phyloP scores from a whole-genome alignment of 1,139 yeast genomes.

The Tardiomyces blankii region DNA sequence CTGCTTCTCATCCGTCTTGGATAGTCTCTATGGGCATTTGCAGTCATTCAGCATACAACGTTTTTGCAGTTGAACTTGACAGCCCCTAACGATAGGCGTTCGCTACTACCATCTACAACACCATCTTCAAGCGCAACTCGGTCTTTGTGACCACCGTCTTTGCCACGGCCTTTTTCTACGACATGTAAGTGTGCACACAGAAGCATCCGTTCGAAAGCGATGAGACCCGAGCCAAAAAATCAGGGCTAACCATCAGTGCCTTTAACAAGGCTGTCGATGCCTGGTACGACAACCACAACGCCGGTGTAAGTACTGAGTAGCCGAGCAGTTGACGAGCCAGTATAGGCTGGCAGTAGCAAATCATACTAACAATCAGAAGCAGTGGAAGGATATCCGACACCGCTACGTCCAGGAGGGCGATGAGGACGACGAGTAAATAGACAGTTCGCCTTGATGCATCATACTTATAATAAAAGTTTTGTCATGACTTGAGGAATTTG shows the following conservation, averaged over 20 bases:
- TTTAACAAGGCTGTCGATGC: conserved; percentile 70
- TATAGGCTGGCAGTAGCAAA: conserved; percentile 1
- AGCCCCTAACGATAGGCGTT: conserved; percentile 24
- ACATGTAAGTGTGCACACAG: conserved; percentile 33
- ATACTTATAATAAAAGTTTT: background rate
- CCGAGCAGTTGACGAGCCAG: no score
- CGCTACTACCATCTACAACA: conserved; percentile 49
- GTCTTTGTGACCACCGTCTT: conserved; percentile 78
- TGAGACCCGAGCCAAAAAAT: background rate
- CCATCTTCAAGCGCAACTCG: conserved; percentile 87
- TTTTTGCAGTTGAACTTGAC: no score
- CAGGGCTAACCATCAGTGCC: conserved; percentile 23
- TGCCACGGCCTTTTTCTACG: conserved; percentile 82
- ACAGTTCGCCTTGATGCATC: conserved; percentile 1
- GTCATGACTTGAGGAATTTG: background rate
- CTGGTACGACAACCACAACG: conserved; percentile 83
- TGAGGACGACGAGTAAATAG: conserved; percentile 17
- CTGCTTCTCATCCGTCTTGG: no score
- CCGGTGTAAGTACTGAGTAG: conserved; percentile 43
- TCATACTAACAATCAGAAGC: conserved; percentile 34
- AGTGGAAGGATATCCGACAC: conserved; percentile 89
- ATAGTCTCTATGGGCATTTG: no score
- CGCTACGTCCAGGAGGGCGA: conserved; percentile 32
- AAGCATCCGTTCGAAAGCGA: background rate
- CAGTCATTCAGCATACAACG: no score